Base-by-base conservation (phyloP, 768 basidiomycete species). In the Tricholoma matsutake region DNA sequence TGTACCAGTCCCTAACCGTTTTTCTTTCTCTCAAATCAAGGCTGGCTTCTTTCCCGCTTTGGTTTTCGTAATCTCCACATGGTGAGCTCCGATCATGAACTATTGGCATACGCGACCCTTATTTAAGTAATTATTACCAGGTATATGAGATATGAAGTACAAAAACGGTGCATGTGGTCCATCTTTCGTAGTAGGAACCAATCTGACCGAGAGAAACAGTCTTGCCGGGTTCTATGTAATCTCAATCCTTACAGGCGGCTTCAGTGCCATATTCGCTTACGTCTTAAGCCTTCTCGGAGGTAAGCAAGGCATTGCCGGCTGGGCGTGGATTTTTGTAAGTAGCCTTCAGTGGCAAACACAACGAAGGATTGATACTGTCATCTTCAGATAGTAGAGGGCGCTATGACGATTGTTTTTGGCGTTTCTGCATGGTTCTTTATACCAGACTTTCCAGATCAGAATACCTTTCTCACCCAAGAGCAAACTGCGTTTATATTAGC, bases 261-360 rank as follows among this genome's bases (percentile, higher is more conserved):
- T 83, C 65, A 79, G 81, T 65, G 75, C 81, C 18, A 78, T 83
- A 35, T 72, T 82, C 54, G 81, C 79, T 0, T 83, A 81, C 64
- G 66, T 68, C 34, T 54, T 83, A 53, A 79, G 77, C 51, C 71
- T 76, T 18, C 71, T 83, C 28, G 69, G 71, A 1, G 83, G 81
- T 0, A 73, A 69, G 62, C 61, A 68, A 41, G 81, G 79, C 14
- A 68, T 82, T 41, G 66, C 76, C 25, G 81, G 79, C 5, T 83
- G 82, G 81, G 74, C 81, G 1, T 84, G 81, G 81, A 82, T 83
- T 55, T 83, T 83, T 65, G 83, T 80, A 64, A 64, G 77, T 20
- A 28, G 20, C 37, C 63, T 55, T 28, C 53, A 37, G 14, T 18
- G 13, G 22, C 22, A 25, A 37, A 11, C 18, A 10, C 9, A 3